Base-by-base conservation (phyloP, 805 yeast genomes). In the Cyberlindnera galapagoensis region DNA sequence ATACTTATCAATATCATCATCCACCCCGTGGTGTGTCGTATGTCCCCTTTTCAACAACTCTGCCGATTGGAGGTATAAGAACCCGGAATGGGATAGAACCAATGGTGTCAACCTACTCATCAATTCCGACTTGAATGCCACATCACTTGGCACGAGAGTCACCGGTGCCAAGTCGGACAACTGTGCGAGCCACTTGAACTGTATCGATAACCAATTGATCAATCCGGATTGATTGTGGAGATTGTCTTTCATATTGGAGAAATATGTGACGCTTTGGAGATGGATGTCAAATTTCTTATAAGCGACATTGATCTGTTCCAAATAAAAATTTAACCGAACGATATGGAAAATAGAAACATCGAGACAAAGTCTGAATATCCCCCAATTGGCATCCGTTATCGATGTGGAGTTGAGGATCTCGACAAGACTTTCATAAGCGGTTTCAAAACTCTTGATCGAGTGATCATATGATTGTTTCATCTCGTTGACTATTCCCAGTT, bases 321-420 rank as follows among this genome's bases (percentile, higher is more conserved):
- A 36, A 10, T 80, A 74, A 17, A 83, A 60, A 43, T 75, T 71
- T 1, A 76, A 61, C 40, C 81, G 66, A 7, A 73, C 71, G 8
- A 83, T 74, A 44, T 80, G 82, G 31, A 80, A 63, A 0, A 80
- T 77, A 6, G 72, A 47, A 4, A 74, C 51, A 47, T 85, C 94
- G 6, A 81, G 51, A 28, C 80, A 53, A 8, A 50, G 47, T 26
- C 84, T 51, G 22, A 69, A 53, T 24, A 71, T 64, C 4, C 43
- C 38, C 76, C 77, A 72, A 4, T 45, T 39, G 5, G 40, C 35
- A 18, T 52, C 48, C 0, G 45, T 24, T 0, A 52, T 26, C 5
- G 49, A 37, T 2, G 54, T 40, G 6, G 49, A 34, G 24, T 56
- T 62, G 18, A 68, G 54, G 11, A 65, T 43, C 26, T 62, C 63